phyloP scores from a whole-genome alignment of 1,139 yeast genomes.

The Suhomyces atakaporum region DNA sequence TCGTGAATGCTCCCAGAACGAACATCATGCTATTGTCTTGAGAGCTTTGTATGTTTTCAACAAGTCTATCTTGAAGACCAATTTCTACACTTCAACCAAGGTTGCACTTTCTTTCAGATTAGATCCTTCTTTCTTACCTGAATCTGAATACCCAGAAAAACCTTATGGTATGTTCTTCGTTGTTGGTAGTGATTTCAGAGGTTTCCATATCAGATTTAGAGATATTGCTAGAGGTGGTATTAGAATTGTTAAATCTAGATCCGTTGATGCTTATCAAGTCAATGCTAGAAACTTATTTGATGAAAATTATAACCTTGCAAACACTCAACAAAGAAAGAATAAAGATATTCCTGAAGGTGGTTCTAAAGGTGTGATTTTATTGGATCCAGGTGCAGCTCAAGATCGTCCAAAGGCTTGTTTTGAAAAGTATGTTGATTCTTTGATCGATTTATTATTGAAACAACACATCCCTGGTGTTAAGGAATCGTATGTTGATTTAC shows the following conservation, averaged over 20 bases:
- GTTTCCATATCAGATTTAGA: conserved; percentile 95
- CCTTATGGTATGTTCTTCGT: conserved; percentile 95
- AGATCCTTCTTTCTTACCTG: conserved; percentile 82
- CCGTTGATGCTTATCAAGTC: conserved; percentile 79
- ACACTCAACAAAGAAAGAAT: conserved; percentile 94
- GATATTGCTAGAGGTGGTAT: conserved; percentile 99
- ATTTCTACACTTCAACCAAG: conserved; percentile 91
- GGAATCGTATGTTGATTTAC: conserved; percentile 82
- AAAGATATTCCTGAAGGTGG: conserved; percentile 99
- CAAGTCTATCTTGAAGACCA: conserved; percentile 85
- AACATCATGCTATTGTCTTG: conserved; percentile 76
- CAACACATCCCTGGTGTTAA: conserved; percentile 73
- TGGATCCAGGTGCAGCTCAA: conserved; percentile 80
- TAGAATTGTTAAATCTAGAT: conserved; percentile 88
- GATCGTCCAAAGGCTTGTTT: conserved; percentile 83
- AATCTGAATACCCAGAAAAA: conserved; percentile 83
- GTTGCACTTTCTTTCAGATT: conserved; percentile 93
- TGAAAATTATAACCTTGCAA: conserved; percentile 94
- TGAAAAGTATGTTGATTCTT: conserved; percentile 88
- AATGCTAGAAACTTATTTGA: conserved; percentile 90
- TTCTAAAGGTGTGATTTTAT: conserved; percentile 91
- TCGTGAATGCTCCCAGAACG: conserved; percentile 77
- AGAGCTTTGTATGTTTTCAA: conserved; percentile 83
- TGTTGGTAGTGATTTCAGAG: conserved; percentile 95
- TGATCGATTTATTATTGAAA: conserved; percentile 83